Base-by-base conservation (phyloP, 495 filamentous ascomycete genomes). In the Penicillium mononematosum region DNA sequence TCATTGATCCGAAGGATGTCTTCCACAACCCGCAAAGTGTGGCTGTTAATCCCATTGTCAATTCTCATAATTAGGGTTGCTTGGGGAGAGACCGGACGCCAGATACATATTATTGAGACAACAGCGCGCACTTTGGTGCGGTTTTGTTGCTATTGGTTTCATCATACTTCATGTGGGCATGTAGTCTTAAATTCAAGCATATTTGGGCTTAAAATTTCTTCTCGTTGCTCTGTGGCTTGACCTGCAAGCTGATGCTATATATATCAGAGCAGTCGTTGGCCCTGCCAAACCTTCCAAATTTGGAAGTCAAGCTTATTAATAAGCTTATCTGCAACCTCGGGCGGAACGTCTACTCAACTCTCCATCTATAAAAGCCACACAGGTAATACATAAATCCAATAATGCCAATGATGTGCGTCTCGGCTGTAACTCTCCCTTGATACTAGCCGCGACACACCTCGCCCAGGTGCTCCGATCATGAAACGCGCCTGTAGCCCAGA, bases 21-120 rank as follows among this genome's bases (percentile, higher is more conserved):
- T 87, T 88, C 41, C 81, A 84, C 55, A 86, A 86, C 61, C 83
- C 83, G 7, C 82, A 86, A 60, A 80, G 79, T 25, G 73, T 88
- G 12, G 27, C 20, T 9, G 42, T 47, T 19, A 49, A 45, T 46
- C 31, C 55, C 19, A 32, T 5, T 34, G 24, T 9, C 17, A 31
- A 53, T 22, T 9, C 44, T 27, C 14, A 24, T 4, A 20, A 20
- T 12, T 5, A 44, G 29, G 14, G 10, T 31, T 52, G 36, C 14
- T 19, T 20, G 25, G 9, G 25, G 16, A 20, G 42, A 7, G 22
- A 22, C 14, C 20, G 19, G 41, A 0, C 4, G 19, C 4, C 31
- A 38, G 48, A 22, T 50, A 39, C 31, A 19, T n/a, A 25, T 27
- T 50, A 50, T 5, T 14, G 32, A 12, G 12, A 20, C 17, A 9